These are phyloP conservation scores for Geosmithia morbida DNA, from an alignment of 2,329 filamentous ascomycete species.

Conservation along the genomic window DNA sequence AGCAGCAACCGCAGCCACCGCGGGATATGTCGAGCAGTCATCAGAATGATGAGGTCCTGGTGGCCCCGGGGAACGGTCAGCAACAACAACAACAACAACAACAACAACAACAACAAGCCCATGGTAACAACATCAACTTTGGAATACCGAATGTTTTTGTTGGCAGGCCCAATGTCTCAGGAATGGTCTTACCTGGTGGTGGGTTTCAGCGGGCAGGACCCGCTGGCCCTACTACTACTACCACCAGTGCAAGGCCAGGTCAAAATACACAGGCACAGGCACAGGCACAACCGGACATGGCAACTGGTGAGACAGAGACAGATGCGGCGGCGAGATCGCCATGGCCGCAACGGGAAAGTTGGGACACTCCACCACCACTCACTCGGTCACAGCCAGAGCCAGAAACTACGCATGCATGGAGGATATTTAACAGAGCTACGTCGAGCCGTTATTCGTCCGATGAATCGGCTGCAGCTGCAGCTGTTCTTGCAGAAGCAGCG, in stretches of 20 bases:
- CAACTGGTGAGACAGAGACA: not conserved
- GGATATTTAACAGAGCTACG: not conserved
- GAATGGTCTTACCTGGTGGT: not conserved
- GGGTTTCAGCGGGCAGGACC: no score
- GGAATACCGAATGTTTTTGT: not conserved
- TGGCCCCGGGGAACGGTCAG: no score
- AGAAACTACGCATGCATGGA: not conserved
- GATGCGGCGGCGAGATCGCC: not conserved
- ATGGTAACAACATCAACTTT: no score
- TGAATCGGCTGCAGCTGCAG: not conserved
- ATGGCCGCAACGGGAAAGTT: not conserved
- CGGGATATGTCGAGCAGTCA: not conserved
- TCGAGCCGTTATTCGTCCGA: slow-evolving; percentile 1
- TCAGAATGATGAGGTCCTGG: no score
- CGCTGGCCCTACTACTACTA: no score
- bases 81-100: no score
- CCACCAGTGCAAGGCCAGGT: no score
- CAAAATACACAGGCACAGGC: not conserved
- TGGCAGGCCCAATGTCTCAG: not conserved
- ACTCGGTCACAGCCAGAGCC: not conserved
- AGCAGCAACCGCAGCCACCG: not conserved
- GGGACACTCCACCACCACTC: not conserved
- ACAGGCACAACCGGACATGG: not conserved
- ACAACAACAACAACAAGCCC: no score
- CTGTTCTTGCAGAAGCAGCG: not conserved